Percentiles rank a stretch among this genome's conserved stretches.
These are phyloP conservation scores for Gentiana macrophylla DNA, from an alignment of 257 asterid genomes.

Conservation along the genomic window DNA sequence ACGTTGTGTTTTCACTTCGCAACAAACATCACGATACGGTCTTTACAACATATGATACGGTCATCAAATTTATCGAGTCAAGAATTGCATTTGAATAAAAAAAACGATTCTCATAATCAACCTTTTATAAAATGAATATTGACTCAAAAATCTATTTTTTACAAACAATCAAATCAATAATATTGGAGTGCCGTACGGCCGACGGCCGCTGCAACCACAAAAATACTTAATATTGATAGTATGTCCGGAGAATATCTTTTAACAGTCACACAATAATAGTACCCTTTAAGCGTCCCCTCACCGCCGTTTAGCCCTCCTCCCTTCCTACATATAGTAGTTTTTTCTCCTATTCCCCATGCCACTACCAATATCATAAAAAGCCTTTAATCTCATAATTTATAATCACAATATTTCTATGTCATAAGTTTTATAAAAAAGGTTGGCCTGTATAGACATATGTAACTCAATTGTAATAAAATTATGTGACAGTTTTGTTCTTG, in stretches of 20 bases:
- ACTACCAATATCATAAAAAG: background rate
- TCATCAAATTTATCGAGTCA: too few species aligned
- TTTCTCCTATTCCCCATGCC: constrained; percentile 12
- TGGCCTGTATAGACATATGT: background rate
- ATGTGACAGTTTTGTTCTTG: background rate
- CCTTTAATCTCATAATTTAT: too few species aligned
- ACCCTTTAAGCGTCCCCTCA: constrained; percentile 46
- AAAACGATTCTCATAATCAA: too few species aligned
- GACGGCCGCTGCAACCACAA: constrained; percentile 16
- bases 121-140: too few species aligned
- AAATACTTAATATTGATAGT: background rate
- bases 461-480: background rate
- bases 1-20: too few species aligned
- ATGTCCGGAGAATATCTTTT: too few species aligned
- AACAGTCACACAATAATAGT: constrained; percentile 22
- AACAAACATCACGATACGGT: too few species aligned
- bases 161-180: too few species aligned
- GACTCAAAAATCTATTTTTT: too few species aligned
- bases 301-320: constrained; percentile 53
- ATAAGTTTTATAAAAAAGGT: too few species aligned
- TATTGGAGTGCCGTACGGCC: constrained; percentile 3
- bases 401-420: constrained; percentile 3
- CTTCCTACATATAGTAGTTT: background rate
- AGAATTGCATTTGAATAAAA: too few species aligned
- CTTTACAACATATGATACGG: too few species aligned